Percentiles rank a stretch among this genome's conserved stretches.
phyloP scores from a whole-genome alignment of 352 stramenopile genomes.

The Phytophthora brassicae region DNA sequence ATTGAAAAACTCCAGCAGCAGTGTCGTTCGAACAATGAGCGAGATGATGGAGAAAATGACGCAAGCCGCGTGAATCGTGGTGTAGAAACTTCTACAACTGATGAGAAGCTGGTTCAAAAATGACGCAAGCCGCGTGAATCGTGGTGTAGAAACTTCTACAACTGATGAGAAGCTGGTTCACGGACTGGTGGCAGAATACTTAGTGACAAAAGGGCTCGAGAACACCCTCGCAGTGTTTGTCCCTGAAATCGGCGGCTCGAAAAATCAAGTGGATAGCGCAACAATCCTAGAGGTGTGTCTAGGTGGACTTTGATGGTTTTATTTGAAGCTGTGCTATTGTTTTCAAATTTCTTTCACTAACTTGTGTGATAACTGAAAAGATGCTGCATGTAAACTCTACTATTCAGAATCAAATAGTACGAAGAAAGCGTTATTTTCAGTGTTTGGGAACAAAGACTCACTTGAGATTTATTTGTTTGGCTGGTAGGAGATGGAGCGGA shows the following conservation, averaged over 20 bases:
- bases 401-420: constrained; percentile 35
- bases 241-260: constrained; percentile 54
- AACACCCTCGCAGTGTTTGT: constrained; percentile 72
- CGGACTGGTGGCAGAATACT: constrained; percentile 60
- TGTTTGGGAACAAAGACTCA: neutral
- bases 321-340: neutral
- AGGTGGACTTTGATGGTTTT: neutral
- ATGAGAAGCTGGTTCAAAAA: constrained; percentile 50
- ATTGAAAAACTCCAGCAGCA: constrained; percentile 73
- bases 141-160: constrained; percentile 14
- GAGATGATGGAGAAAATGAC: constrained; percentile 5
- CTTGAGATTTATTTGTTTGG: neutral
- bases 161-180: constrained; percentile 60
- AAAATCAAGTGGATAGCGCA: constrained; percentile 43
- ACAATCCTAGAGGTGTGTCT: constrained; percentile 46
- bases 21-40: constrained; percentile 11
- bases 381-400: constrained; percentile 37
- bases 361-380: constrained; percentile 9
- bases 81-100: constrained; percentile 18
- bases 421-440: neutral
- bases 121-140: constrained; percentile 1
- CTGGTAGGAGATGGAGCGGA: constrained; percentile 24
- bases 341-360: neutral
- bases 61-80: constrained; percentile 6
- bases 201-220: constrained; percentile 48